phyloP scores from a whole-genome alignment of 2,329 filamentous ascomycete genomes.

The Arthrobotrys sinensis region DNA sequence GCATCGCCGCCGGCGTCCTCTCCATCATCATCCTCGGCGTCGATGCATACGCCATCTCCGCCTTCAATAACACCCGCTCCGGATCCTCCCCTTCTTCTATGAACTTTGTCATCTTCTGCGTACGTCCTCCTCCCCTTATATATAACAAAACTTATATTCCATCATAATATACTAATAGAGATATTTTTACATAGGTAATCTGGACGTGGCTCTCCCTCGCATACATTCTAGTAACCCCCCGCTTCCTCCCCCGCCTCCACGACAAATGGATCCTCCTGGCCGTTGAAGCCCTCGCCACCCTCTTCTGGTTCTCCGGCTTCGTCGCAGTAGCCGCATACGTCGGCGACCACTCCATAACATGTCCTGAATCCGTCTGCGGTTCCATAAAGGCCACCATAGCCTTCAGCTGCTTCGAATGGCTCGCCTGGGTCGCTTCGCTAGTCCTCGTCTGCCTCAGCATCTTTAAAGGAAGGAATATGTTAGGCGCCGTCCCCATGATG shows the following conservation, averaged over 20 bases:
- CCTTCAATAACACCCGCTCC: conserved; percentile 46
- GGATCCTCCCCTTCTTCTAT: conserved; percentile 55
- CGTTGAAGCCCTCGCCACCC: conserved; percentile 55
- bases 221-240: conserved; percentile 55
- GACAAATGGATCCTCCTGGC: conserved; percentile 58
- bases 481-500: conserved; percentile 51
- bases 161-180: background rate
- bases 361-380: conserved; percentile 54
- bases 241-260: conserved; percentile 58
- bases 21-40: conserved; percentile 58
- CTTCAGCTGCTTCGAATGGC: conserved; percentile 58
- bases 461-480: conserved; percentile 49
- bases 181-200: conserved; percentile 28
- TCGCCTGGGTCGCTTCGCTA: conserved; percentile 47
- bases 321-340: conserved; percentile 56
- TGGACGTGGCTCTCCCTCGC: conserved; percentile 56
- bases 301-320: conserved; percentile 60
- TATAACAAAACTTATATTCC: background rate
- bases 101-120: conserved; percentile 59
- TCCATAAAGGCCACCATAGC: conserved; percentile 52
- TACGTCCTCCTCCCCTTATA: conserved; percentile 6
- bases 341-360: conserved; percentile 49
- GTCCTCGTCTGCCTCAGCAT: conserved; percentile 54
- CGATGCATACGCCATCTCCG: conserved; percentile 51
- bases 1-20: conserved; percentile 45